Evolutionary conservation across 2,329 filamentous ascomycete species (phyloP).

Genomic region (Xylariaceae sp.): DNA sequence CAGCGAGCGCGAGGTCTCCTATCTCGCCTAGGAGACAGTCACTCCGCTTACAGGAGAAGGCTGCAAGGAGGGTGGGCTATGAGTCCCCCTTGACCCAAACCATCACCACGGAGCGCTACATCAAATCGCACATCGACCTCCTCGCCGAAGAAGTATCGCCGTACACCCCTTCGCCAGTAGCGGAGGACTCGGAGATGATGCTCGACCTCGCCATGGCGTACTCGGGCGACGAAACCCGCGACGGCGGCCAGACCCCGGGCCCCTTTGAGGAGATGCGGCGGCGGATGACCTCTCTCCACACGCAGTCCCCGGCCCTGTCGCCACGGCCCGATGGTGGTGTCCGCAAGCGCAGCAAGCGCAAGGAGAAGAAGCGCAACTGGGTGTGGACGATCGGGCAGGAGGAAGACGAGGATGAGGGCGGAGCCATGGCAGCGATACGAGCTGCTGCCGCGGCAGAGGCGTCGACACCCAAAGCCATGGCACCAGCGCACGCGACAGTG

Average conservation of each 20-base stretch:
- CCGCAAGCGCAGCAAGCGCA: slow-evolving; percentile 49
- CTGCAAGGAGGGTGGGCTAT: slow-evolving; percentile 55
- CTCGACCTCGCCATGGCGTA: slow-evolving; percentile 49
- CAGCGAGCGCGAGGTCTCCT: slow-evolving; percentile 44
- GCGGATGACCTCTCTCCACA: slow-evolving; percentile 46
- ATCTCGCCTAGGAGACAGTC: slow-evolving; percentile 51
- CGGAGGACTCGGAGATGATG: slow-evolving; percentile 34
- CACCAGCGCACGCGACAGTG: slow-evolving; percentile 3
- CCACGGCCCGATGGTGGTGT: slow-evolving; percentile 39
- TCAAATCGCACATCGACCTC: slow-evolving; percentile 59
- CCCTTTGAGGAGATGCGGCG: slow-evolving; percentile 61
- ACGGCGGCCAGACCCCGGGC: slow-evolving; percentile 59
- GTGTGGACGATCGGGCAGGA: slow-evolving; percentile 62
- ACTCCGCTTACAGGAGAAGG: slow-evolving; percentile 49
- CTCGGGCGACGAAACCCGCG: slow-evolving; percentile 49
- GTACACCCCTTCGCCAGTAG: slow-evolving; percentile 34
- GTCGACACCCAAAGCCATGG: slow-evolving; percentile 13
- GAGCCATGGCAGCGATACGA: slow-evolving; percentile 37
- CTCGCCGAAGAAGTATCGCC: slow-evolving; percentile 54
- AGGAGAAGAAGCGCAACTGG: slow-evolving; percentile 61
- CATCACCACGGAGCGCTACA: slow-evolving; percentile 59
- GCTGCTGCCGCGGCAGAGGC: slow-evolving; percentile 27
- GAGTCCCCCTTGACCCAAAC: slow-evolving; percentile 60
- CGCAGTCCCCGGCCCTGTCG: slow-evolving; percentile 38
- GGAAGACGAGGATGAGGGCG: slow-evolving; percentile 36